Conservation (phyloP, 2,329 filamentous ascomycete species). For the Neonectria magnoliae region DNA sequence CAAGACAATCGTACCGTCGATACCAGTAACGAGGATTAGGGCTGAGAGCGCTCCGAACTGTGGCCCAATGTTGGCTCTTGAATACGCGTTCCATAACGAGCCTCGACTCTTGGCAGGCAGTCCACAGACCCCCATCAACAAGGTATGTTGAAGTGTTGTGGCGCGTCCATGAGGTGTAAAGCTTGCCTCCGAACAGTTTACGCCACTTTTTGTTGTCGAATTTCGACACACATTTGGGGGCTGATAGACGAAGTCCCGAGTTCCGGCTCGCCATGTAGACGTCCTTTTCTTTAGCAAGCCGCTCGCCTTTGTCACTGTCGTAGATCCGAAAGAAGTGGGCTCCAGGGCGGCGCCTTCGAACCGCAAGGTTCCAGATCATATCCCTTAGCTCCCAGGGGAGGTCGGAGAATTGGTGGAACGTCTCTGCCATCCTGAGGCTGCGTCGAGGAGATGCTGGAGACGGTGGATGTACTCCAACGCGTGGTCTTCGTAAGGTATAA, state of each 20-base stretch:
- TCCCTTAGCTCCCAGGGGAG: not conserved
- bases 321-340: not conserved
- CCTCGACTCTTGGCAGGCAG: not conserved
- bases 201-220: not conserved
- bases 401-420: not conserved
- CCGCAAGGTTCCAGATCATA: not conserved
- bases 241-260: not conserved
- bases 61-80: not conserved
- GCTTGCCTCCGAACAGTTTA: not conserved
- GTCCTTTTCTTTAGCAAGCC: not conserved
- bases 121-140: not conserved
- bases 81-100: not conserved
- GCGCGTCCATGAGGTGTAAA: not conserved
- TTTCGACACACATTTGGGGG: not conserved
- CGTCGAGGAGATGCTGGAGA: too few species aligned
- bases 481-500: too few species aligned
- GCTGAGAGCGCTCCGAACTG: not conserved
- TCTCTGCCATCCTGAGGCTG: not conserved
- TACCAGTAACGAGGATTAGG: not conserved
- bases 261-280: not conserved
- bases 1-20: not conserved
- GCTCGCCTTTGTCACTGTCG: not conserved
- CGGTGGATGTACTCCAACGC: too few species aligned
- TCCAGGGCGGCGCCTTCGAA: not conserved
- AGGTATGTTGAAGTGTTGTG: conserved; percentile 1